Base-by-base conservation (phyloP, 306 rosid species). In the Macrotyloma uniflorum region DNA sequence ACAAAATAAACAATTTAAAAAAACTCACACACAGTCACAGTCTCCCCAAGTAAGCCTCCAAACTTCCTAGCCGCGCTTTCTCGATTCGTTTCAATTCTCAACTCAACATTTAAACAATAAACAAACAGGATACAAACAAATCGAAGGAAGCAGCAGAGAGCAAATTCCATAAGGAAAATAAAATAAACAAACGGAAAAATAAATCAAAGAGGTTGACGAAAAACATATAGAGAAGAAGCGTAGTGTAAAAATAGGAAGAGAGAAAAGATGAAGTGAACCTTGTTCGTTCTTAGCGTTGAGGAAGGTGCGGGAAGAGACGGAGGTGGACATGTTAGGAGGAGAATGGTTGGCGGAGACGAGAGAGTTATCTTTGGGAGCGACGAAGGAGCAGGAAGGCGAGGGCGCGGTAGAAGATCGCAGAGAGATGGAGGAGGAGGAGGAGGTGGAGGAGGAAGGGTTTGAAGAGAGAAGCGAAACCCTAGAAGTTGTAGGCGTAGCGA, bases 271-370 rank as follows among this genome's bases (percentile, higher is more conserved):
- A 73, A 65, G 7, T 13, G 8, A 67, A 86, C 89, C 89, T 77
- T 83, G 81, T 51, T 86, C 89, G 33, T 74, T 51, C 32, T n/a
- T 58, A 63, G 85, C 85, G 35, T 77, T 54, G 73, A 86, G 89
- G 70, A 86, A 83, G 40, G 79, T 84, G 18, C 85, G 81, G 5
- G 87, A 67, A 28, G 85, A 86, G 43, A 76, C 80, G 13, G 89
- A 72, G 13, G 67, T 1, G 4, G 84, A n/a, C 81, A 76, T 72
- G n/a, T 61, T 67, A 8, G 67, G 1, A 16, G 72, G 49, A 43
- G 74, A 54, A 6, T 81, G 36, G 9, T 74, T 57, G 15, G 61
- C 71, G 2, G 58, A 53, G 38, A 63, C 58, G 1, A 86, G 38
- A 23, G 1, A 38, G 51, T 22, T 71, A 0, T 79, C 80, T 38